Percentiles rank a stretch among this genome's conserved stretches.
These are phyloP conservation scores for Gleditsia sinensis DNA, from an alignment of 306 rosid species.

Conservation along the genomic window DNA sequence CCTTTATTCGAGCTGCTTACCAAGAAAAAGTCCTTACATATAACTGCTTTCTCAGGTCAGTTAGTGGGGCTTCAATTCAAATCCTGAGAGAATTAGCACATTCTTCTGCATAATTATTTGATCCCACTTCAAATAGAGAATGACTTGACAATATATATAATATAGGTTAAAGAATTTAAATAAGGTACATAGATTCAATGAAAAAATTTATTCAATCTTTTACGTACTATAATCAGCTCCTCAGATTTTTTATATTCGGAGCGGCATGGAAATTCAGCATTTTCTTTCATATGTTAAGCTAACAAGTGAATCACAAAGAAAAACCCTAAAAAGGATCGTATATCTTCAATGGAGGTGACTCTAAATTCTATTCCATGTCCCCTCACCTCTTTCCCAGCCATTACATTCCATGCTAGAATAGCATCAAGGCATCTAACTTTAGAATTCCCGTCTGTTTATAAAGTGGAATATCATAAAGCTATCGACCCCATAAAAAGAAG, in stretches of 20 bases:
- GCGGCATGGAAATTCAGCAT: conserved; percentile 18
- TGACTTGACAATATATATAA: not conserved
- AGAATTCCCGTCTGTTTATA: conserved; percentile 16
- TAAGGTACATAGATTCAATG: conserved; percentile 34
- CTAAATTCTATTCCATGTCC: conserved; percentile 31
- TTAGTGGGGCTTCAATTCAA: not conserved
- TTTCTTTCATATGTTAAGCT: conserved; percentile 7
- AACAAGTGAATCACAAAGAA: not conserved
- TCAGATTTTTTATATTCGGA: not conserved
- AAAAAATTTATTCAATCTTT: conserved; percentile 20
- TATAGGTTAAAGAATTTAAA: too few species aligned
- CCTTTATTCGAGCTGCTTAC: not conserved
- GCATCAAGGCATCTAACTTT: conserved; percentile 32
- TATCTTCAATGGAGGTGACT: conserved; percentile 13
- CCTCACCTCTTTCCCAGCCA: conserved; percentile 7
- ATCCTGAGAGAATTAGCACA: not conserved
- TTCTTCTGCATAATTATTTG: not conserved
- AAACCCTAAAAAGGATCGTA: not conserved
- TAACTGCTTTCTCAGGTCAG: conserved; percentile 2
- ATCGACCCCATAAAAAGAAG: conserved; percentile 26
- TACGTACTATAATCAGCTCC: conserved; percentile 20
- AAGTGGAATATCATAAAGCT: conserved; percentile 33
- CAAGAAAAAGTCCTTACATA: conserved; percentile 2
- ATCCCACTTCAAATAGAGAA: conserved; percentile 7
- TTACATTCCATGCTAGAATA: conserved; percentile 23